Conservation (phyloP, 2,329 filamentous ascomycete genomes). For the Bimuria novae-zelandiae region DNA sequence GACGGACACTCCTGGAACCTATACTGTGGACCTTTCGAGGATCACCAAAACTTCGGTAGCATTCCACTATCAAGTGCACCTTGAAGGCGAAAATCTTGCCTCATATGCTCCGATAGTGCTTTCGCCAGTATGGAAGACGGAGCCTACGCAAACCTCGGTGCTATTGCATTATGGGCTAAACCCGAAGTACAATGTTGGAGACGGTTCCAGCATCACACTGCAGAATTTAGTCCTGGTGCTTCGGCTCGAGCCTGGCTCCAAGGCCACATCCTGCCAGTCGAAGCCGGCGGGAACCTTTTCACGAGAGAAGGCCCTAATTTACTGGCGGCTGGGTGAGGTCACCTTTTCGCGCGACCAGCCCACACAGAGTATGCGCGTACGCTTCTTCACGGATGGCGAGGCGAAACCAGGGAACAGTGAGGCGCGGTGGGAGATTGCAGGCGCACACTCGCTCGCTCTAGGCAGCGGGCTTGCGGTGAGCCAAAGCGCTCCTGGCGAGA, state of each 20-base stretch:
- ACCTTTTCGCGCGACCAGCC: conserved; percentile 62
- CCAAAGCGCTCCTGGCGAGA: conserved; percentile 48
- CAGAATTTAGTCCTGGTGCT: conserved; percentile 78
- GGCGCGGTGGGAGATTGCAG: conserved; percentile 75
- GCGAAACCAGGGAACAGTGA: conserved; percentile 78
- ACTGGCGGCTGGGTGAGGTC: conserved; percentile 80
- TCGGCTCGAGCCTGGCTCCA: conserved; percentile 66
- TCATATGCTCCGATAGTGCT: conserved; percentile 74
- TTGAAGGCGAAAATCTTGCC: conserved; percentile 60
- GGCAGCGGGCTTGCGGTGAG: conserved; percentile 68
- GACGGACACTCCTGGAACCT: conserved; percentile 74
- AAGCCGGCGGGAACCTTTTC: conserved; percentile 81
- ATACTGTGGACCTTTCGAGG: conserved; percentile 73
- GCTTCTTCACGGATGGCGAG: conserved; percentile 74
- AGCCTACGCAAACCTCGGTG: conserved; percentile 82
- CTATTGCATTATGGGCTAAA: conserved; percentile 86
- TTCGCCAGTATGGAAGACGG: conserved; percentile 78
- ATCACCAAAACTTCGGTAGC: conserved; percentile 75
- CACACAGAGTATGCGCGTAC: conserved; percentile 78
- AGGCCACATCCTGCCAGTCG: conserved; percentile 70
- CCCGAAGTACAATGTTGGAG: conserved; percentile 60
- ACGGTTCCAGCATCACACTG: conserved; percentile 58
- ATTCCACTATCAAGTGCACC: conserved; percentile 89
- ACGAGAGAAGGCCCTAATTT: conserved; percentile 75
- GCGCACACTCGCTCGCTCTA: conserved; percentile 52